These are phyloP conservation scores for Cercophora newfieldiana DNA, from an alignment of 495 filamentous ascomycete genomes.

Conservation along the genomic window DNA sequence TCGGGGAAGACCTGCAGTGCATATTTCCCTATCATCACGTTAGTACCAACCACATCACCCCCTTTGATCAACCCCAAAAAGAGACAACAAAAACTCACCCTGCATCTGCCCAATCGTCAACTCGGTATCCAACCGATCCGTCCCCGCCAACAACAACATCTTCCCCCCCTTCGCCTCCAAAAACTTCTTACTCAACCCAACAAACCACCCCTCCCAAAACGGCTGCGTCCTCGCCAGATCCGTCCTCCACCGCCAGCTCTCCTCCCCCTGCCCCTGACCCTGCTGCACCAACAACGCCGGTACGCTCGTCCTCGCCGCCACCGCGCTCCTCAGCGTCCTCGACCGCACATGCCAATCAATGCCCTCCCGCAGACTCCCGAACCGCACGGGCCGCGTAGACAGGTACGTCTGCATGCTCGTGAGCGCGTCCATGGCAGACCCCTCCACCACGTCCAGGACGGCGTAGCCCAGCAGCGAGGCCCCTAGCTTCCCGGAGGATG, in stretches of 20 bases:
- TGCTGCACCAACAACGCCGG: constrained; percentile 66
- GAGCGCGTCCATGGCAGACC: constrained; percentile 82
- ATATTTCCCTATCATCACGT: constrained; percentile 72
- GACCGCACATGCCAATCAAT: constrained; percentile 94
- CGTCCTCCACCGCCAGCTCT: constrained; percentile 79
- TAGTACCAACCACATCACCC: background rate
- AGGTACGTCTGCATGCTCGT: constrained; percentile 93
- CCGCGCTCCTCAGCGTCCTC: constrained; percentile 81
- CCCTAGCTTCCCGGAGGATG: constrained; percentile 59
- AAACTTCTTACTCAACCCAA: constrained; percentile 85
- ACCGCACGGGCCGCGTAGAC: constrained; percentile 75
- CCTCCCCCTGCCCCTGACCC: background rate
- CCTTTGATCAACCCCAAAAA: background rate
- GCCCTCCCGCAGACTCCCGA: constrained; percentile 69
- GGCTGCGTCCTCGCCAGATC: constrained; percentile 80
- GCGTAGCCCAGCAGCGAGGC: constrained; percentile 75
- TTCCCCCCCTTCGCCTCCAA: constrained; percentile 83
- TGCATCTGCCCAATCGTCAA: constrained; percentile 98
- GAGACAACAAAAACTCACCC: constrained; percentile 49
- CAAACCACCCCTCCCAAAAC: constrained; percentile 95
- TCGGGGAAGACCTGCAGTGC: constrained; percentile 92
- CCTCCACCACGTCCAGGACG: constrained; percentile 95
- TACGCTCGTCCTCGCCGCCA: constrained; percentile 82
- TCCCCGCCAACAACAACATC: constrained; percentile 85
- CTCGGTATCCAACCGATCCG: constrained; percentile 91